Evolutionary conservation across 2,329 filamentous ascomycete species (phyloP), one percentile per base, ranked within the genome.

Genomic region (Pseudocercospora musae): DNA sequence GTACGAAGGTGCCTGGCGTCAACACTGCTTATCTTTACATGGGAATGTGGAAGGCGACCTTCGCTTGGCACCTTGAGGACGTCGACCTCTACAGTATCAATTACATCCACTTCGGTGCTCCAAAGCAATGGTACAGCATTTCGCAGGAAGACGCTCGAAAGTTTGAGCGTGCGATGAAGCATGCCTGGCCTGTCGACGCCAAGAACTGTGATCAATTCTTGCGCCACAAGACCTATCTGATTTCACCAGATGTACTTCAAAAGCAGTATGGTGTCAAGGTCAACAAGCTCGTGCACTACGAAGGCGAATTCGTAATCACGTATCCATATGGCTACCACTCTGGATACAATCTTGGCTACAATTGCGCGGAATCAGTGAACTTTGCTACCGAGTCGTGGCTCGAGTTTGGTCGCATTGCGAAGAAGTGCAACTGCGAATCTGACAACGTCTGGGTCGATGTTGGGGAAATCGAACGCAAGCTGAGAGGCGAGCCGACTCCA

Each of bases 41-140:
- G 63, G 95, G 95, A 48, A 99, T 99, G 95, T 99, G 95, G 95
- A 98, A 98, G 77, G 94, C 95, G 11, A 98, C 95, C 0, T 99
- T 99, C 75, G 95, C 95, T 8, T 99, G 95, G 95, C 95, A 99
- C 84, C 80, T 99, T 58, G 95, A 99, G 75, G 95, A 99, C 75
- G 94, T 99, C 46, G 95, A 99, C 79, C 85, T 99, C 4, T 99
- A 99, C 86, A 98, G 93, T 76, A 99, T 99, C 83, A 99, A 99
- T 79, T 99, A 97, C 76, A 92, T 99, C 63, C 95, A 99, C 74
- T 99, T 99, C 75, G 95, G 95, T 59, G 95, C 95, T 1, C 95
- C 95, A 0, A 99, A 99, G 78, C 95, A 99, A 76, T 99, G 95
- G 95, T 99, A 99, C 79, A 97, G 93, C 77, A 98, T 99, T 68